These are phyloP conservation scores for Colletotrichum sp. DNA, from an alignment of 2,329 filamentous ascomycete species.

Conservation along the genomic window DNA sequence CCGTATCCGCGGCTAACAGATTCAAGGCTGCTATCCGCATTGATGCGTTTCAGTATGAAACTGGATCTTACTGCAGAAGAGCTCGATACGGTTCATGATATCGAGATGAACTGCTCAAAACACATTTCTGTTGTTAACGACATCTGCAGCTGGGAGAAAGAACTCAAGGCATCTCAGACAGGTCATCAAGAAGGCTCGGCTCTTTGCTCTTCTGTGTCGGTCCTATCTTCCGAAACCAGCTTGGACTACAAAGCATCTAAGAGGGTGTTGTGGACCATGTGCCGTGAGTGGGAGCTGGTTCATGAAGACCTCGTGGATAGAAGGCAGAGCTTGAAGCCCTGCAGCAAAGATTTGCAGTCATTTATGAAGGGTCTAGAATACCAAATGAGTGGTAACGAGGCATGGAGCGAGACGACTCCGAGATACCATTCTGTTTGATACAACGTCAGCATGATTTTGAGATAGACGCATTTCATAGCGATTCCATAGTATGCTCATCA, in stretches of 20 bases:
- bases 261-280: neutral
- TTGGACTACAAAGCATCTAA: neutral
- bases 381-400: constrained; percentile 19
- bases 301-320: neutral
- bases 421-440: neutral
- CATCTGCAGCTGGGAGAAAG: constrained; percentile 45
- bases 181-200: neutral
- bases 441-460: neutral
- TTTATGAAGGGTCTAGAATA: constrained; percentile 14
- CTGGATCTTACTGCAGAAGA: constrained; percentile 31
- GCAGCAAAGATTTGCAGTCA: neutral
- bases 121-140: constrained; percentile 46
- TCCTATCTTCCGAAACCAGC: neutral
- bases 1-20: neutral
- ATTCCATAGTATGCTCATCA: neutral
- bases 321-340: neutral
- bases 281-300: neutral
- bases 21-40: constrained; percentile 32
- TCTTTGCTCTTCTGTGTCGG: neutral
- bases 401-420: constrained; percentile 7
- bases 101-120: constrained; percentile 38
- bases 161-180: constrained; percentile 17
- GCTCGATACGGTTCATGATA: constrained; percentile 19
- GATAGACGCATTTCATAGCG: neutral
- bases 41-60: constrained; percentile 41